Conservation (phyloP, 805 yeast genomes). For the Kluyveromyces wickerhamii region DNA sequence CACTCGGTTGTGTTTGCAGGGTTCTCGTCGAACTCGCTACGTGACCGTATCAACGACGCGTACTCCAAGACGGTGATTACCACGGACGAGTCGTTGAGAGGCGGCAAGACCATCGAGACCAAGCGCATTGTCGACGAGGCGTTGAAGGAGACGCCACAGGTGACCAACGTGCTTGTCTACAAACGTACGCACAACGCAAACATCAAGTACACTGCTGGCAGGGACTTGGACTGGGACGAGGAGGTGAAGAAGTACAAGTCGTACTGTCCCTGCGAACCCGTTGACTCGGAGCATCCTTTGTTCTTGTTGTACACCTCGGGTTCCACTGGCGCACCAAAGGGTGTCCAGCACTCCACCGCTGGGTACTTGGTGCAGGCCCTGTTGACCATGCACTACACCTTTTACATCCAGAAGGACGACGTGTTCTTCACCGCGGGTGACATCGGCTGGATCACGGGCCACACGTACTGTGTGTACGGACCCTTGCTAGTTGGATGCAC, state of each 20-base stretch:
- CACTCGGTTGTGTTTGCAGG: slow-evolving; percentile 87
- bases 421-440: slow-evolving; percentile 81
- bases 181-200: slow-evolving; percentile 58
- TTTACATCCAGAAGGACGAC: slow-evolving; percentile 70
- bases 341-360: slow-evolving; percentile 74
- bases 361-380: slow-evolving; percentile 72
- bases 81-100: slow-evolving; percentile 76
- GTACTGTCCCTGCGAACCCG: slow-evolving; percentile 67
- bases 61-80: slow-evolving; percentile 66
- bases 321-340: slow-evolving; percentile 84
- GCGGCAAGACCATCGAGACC: slow-evolving; percentile 73
- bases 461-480: slow-evolving; percentile 75
- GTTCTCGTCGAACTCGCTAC: slow-evolving; percentile 62
- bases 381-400: slow-evolving; percentile 64
- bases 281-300: slow-evolving; percentile 72
- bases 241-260: slow-evolving; percentile 59
- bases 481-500: slow-evolving; percentile 72
- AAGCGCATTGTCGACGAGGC: slow-evolving; percentile 82
- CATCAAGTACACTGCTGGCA: slow-evolving; percentile 41
- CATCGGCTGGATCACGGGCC: slow-evolving; percentile 90
- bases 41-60: slow-evolving; percentile 68
- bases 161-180: slow-evolving; percentile 61
- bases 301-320: slow-evolving; percentile 81
- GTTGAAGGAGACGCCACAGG: slow-evolving; percentile 54
- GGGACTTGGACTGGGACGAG: slow-evolving; percentile 75